Evolutionary conservation across 208 protist species (phyloP).

Genomic region (Angomonas deanei): DNA sequence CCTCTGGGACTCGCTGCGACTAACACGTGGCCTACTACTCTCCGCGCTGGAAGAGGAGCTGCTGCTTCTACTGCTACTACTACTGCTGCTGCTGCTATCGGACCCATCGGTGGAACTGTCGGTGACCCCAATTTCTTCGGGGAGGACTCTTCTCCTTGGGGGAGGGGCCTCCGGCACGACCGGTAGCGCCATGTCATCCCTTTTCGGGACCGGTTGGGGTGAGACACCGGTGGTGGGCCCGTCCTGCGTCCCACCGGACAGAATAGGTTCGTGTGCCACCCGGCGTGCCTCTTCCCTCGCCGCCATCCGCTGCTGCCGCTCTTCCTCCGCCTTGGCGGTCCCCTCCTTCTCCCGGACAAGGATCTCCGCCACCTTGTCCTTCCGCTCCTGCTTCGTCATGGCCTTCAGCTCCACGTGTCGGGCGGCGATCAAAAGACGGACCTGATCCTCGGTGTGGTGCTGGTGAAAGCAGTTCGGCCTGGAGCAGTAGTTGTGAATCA

Average conservation of each 20-base stretch:
- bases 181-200: background rate
- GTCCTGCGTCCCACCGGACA: background rate
- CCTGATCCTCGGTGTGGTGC: constrained; percentile 76
- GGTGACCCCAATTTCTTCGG: background rate
- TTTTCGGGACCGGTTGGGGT: background rate
- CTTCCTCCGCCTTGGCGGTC: constrained; percentile 37
- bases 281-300: background rate
- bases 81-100: constrained; percentile 17
- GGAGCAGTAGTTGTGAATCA: constrained; percentile 81
- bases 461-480: constrained; percentile 70
- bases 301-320: constrained; percentile 21
- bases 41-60: background rate
- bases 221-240: background rate
- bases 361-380: constrained; percentile 54
- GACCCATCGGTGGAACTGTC: background rate
- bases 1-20: background rate
- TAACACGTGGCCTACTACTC: background rate
- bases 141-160: background rate
- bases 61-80: background rate
- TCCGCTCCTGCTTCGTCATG: constrained; percentile 77
- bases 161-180: background rate
- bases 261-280: background rate
- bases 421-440: constrained; percentile 69
- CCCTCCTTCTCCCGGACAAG: constrained; percentile 55
- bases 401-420: constrained; percentile 68